Conservation (phyloP, 225 moss, liverwort and hornwort genomes). For the Straminergon stramineum region DNA sequence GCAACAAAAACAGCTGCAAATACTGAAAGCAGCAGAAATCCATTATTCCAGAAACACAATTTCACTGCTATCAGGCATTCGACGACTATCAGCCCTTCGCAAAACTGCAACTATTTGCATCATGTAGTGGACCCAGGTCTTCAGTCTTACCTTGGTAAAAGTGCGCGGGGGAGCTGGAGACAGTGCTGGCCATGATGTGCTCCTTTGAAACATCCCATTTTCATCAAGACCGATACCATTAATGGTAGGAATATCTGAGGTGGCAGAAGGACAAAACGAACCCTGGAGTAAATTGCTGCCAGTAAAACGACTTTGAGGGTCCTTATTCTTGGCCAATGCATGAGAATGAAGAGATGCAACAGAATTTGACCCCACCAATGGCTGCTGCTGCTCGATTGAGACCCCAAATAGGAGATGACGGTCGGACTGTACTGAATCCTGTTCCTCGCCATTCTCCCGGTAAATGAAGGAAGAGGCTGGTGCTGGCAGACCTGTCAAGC, state of each 20-base stretch:
- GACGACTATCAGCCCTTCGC: neutral
- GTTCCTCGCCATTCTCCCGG: slow-evolving; percentile 67
- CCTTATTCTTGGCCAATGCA: slow-evolving; percentile 48
- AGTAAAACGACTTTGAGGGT: slow-evolving; percentile 48
- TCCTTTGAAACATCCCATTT: slow-evolving; percentile 53
- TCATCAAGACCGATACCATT: slow-evolving; percentile 52
- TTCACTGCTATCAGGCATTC: neutral
- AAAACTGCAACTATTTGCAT: neutral
- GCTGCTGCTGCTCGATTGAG: slow-evolving; percentile 63
- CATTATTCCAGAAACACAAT: neutral
- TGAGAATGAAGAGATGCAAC: slow-evolving; percentile 27
- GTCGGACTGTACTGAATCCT: slow-evolving; percentile 77
- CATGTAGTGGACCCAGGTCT: neutral
- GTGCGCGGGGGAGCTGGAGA: slow-evolving; percentile 58
- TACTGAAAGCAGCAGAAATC: neutral
- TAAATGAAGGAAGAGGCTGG: slow-evolving; percentile 47
- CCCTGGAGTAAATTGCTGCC: slow-evolving; percentile 49
- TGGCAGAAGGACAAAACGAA: slow-evolving; percentile 45
- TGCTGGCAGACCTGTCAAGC: slow-evolving; percentile 48
- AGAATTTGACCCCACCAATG: slow-evolving; percentile 37
- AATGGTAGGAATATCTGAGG: slow-evolving; percentile 60
- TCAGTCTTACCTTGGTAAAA: slow-evolving; percentile 65
- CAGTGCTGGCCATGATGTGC: slow-evolving; percentile 48
- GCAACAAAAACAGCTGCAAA: neutral
- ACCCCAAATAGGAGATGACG: slow-evolving; percentile 86